A percentile compares a stretch with the other conserved stretches of the same genome.
Evolutionary conservation across 2,329 filamentous ascomycete species (phyloP).

Genomic region (Pseudocercospora ulei): DNA sequence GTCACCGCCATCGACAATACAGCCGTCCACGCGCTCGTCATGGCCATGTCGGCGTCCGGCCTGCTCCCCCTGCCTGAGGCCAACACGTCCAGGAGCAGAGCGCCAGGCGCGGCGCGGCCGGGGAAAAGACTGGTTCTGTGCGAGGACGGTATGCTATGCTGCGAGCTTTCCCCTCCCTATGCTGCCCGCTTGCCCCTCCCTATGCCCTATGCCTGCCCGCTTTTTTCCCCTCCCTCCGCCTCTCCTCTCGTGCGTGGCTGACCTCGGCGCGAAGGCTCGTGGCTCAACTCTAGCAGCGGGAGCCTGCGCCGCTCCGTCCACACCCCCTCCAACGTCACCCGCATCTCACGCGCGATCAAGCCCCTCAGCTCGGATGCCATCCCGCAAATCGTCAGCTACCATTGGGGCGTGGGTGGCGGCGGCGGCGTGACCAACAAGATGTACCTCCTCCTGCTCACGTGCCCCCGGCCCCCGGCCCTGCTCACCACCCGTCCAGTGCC

Average conservation of each 20-base stretch:
- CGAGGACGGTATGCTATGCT: constrained; percentile 26
- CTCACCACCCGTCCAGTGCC: neutral
- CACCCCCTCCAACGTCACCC: constrained; percentile 44
- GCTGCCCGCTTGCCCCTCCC: no score
- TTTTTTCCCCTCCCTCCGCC: no score
- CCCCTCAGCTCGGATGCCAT: constrained; percentile 42
- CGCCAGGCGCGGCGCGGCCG: constrained; percentile 11
- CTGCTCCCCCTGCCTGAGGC: constrained; percentile 5
- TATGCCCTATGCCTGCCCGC: no score
- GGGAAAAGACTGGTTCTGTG: constrained; percentile 26
- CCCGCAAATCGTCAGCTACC: constrained; percentile 46
- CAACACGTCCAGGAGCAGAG: constrained; percentile 5
- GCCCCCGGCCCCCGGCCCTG: neutral
- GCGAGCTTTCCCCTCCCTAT: no score
- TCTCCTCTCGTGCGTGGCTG: no score
- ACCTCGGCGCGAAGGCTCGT: constrained; percentile 34
- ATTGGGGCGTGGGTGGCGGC: constrained; percentile 42
- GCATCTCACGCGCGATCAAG: constrained; percentile 44
- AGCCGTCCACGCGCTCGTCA: constrained; percentile 2
- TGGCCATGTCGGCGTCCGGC: constrained; percentile 19
- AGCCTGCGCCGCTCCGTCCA: constrained; percentile 38
- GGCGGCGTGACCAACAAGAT: constrained; percentile 40
- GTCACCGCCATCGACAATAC: no score
- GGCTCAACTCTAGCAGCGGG: constrained; percentile 43
- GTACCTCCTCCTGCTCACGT: neutral